Evolutionary conservation across 305 asterid genomes (phyloP).

Genomic region (Vinca major): DNA sequence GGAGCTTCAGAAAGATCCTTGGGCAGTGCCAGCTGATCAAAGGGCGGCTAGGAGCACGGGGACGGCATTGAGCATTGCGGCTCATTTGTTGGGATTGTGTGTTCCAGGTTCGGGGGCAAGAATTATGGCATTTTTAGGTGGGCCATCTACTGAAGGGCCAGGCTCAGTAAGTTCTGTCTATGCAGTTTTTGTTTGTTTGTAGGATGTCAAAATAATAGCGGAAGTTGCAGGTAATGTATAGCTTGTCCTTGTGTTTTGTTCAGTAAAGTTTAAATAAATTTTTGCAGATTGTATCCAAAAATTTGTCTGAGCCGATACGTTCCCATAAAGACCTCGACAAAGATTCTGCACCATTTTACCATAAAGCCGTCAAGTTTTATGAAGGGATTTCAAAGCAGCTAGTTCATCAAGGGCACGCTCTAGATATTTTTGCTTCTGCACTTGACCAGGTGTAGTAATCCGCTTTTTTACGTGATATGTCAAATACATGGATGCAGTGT

Average conservation of each 20-base stretch:
- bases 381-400: slow-evolving; percentile 87
- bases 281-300: slow-evolving; percentile 79
- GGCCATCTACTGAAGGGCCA: slow-evolving; percentile 95
- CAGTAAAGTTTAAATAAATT: slow-evolving; percentile 10
- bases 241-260: slow-evolving; percentile 10
- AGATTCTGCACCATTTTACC: slow-evolving; percentile 84
- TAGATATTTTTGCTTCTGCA: slow-evolving; percentile 90
- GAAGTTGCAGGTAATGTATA: neutral
- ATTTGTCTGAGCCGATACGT: slow-evolving; percentile 83
- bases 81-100: slow-evolving; percentile 88
- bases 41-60: slow-evolving; percentile 93
- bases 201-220: slow-evolving; percentile 6
- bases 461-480: neutral
- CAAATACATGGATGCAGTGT: neutral
- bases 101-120: slow-evolving; percentile 98
- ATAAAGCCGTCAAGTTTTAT: slow-evolving; percentile 86
- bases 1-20: slow-evolving; percentile 97
- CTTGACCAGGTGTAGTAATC: slow-evolving; percentile 79
- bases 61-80: slow-evolving; percentile 84
- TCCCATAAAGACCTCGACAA: slow-evolving; percentile 97
- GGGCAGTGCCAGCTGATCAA: slow-evolving; percentile 91
- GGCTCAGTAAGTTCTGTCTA: slow-evolving; percentile 61
- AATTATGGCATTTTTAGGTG: slow-evolving; percentile 92
- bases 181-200: slow-evolving; percentile 4
- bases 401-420: slow-evolving; percentile 94